phyloP scores from a whole-genome alignment of 208 protist species.

The Strigomonas culicis region DNA sequence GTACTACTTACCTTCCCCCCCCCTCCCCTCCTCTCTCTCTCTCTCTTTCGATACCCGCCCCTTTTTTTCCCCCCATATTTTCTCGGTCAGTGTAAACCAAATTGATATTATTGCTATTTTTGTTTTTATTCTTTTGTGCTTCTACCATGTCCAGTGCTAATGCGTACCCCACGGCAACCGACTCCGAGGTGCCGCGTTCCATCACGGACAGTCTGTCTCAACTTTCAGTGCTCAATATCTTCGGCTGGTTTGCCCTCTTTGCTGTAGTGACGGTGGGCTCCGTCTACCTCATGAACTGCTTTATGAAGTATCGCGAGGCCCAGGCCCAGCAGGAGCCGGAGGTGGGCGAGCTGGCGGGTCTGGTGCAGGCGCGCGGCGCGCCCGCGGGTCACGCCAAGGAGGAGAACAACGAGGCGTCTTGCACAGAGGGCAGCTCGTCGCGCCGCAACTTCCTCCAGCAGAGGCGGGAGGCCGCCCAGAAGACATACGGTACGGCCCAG shows the following conservation, averaged over 20 bases:
- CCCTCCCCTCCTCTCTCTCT: neutral
- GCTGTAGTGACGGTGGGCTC: slow-evolving; percentile 27
- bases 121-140: slow-evolving; percentile 13
- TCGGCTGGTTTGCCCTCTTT: slow-evolving; percentile 39
- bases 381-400: neutral
- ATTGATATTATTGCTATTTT: slow-evolving; percentile 1
- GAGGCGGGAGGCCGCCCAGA: slow-evolving; percentile 32
- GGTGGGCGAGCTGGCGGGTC: slow-evolving; percentile 20
- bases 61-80: neutral
- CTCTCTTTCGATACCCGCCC: neutral
- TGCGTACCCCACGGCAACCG: neutral
- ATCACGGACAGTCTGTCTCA: slow-evolving; percentile 16
- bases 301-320: slow-evolving; percentile 28
- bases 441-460: slow-evolving; percentile 67
- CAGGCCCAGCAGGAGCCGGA: slow-evolving; percentile 7
- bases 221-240: slow-evolving; percentile 23
- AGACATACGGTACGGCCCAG: slow-evolving; percentile 23
- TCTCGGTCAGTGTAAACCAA: neutral
- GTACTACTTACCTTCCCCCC: no score
- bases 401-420: slow-evolving; percentile 11
- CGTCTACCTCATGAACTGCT: slow-evolving; percentile 43
- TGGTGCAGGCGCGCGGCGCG: neutral
- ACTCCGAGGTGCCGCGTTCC: slow-evolving; percentile 8
- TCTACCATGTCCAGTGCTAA: slow-evolving; percentile 12
- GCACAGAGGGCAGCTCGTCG: slow-evolving; percentile 42